phyloP scores from a whole-genome alignment of 1,139 yeast genomes.

The Yamadazyma membranifaciens region DNA sequence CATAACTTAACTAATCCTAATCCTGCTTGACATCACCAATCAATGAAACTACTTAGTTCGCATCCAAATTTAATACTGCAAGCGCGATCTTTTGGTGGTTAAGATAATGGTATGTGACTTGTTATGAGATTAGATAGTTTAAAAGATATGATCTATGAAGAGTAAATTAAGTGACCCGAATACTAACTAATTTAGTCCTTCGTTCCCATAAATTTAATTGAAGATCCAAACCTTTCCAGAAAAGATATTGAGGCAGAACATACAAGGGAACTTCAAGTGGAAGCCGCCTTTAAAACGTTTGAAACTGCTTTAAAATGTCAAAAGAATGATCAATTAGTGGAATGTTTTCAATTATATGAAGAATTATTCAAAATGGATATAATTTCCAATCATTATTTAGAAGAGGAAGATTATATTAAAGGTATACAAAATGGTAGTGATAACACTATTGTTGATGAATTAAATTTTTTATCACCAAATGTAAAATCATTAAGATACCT shows the following conservation, averaged over 20 bases:
- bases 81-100: neutral
- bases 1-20: too few species aligned
- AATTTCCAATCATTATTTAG: conserved; percentile 49
- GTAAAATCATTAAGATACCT: conserved; percentile 72
- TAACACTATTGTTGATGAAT: conserved; percentile 38
- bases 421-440: conserved; percentile 42
- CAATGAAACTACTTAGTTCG: neutral
- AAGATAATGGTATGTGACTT: neutral
- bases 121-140: neutral
- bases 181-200: conserved; percentile 58
- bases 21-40: too few species aligned
- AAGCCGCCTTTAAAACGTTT: conserved; percentile 77
- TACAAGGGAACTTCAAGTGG: conserved; percentile 84
- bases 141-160: neutral
- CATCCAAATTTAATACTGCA: neutral
- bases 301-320: conserved; percentile 69
- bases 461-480: conserved; percentile 59
- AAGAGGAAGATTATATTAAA: conserved; percentile 37
- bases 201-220: conserved; percentile 74
- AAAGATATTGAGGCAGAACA: conserved; percentile 76
- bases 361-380: conserved; percentile 69
- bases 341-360: conserved; percentile 58
- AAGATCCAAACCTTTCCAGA: conserved; percentile 55
- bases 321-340: conserved; percentile 42
- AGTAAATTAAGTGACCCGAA: neutral